Evolutionary conservation across 2,329 filamentous ascomycete species (phyloP), one percentile per base, ranked within the genome.

Genomic region (Xylariales sp.): DNA sequence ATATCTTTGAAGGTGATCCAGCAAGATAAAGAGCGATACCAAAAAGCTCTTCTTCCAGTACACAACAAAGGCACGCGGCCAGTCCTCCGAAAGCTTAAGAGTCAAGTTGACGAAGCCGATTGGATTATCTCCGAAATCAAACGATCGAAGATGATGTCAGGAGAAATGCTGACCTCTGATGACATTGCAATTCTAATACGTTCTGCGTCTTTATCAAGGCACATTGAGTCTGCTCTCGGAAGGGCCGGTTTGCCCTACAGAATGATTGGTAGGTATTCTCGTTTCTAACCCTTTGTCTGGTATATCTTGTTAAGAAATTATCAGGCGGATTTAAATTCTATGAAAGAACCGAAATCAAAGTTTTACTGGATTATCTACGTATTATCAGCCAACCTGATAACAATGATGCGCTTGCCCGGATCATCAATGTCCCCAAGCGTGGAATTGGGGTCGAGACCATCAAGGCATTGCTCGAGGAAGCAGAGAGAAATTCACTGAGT

Each of bases 111-210:
- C 1, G 93, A 98, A 61, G 91, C 88, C 2, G 75, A 81, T 38
- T 98, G 91, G 91, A 83, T 97, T 28, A 84, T 94, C 2, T 74
- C 79, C 1, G 91, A 98, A 55, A 85, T 96, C 29, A 76, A 79
- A 48, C 76, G 91, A 40, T 70, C 77, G 6, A 72, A 78, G 33
- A 67, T 78, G 5, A 73, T 95, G 67, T 86, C 83, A 7, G 90
- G 88, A 1, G 69, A 75, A 4, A 74, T 95, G 60, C 59, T 97
- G 29, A 76, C 73, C 18, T 74, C 83, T 45, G 81, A 82, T 40
- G 91, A 97, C 55, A 79, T 95, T 48, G 88, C 89, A 1, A 84
- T 98, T 37, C 67, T 98, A 12, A 70, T 98, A n/a, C 78, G 91
- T 16, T 93, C 89, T 2, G 86, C 89, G 1, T 72, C 81, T 2